Evolutionary conservation across 2,329 filamentous ascomycete species (phyloP).

Genomic region (Aspergillus chevalieri): DNA sequence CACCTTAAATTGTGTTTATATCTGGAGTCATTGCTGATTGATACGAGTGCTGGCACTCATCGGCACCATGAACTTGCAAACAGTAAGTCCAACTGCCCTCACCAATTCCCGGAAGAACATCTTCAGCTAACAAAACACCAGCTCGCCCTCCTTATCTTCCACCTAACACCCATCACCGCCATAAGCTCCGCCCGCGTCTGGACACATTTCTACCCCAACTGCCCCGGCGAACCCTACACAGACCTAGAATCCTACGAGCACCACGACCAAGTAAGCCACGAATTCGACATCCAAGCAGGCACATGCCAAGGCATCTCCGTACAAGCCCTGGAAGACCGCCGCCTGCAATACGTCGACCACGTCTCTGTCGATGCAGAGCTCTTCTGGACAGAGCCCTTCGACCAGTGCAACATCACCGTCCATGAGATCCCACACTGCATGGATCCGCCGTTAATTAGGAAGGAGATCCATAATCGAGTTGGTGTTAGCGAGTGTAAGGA

Average conservation of each 20-base stretch:
- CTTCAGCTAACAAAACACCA: neutral
- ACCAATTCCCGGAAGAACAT: neutral
- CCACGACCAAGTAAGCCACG: conserved; percentile 16
- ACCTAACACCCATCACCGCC: conserved; percentile 12
- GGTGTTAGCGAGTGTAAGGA: conserved; percentile 20
- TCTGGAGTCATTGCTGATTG: no score
- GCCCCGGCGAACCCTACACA: conserved; percentile 16
- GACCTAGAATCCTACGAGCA: conserved; percentile 18
- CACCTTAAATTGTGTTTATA: no score
- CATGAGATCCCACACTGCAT: conserved; percentile 28
- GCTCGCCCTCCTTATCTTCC: conserved; percentile 14
- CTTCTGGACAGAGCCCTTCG: conserved; percentile 10
- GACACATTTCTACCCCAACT: conserved; percentile 26
- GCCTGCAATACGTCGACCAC: conserved; percentile 14
- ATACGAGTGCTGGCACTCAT: neutral
- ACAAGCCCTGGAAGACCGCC: conserved; percentile 15
- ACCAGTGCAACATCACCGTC: conserved; percentile 26
- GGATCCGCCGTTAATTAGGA: conserved; percentile 21
- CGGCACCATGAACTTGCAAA: neutral
- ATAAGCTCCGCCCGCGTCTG: conserved; percentile 21
- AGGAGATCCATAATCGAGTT: conserved; percentile 14
- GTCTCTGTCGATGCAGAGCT: conserved; percentile 23
- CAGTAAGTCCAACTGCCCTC: neutral
- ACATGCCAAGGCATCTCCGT: conserved; percentile 22
- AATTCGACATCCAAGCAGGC: conserved; percentile 16